Base-by-base conservation (phyloP, 495 filamentous ascomycete species). In the Bryoglossum gracile region DNA sequence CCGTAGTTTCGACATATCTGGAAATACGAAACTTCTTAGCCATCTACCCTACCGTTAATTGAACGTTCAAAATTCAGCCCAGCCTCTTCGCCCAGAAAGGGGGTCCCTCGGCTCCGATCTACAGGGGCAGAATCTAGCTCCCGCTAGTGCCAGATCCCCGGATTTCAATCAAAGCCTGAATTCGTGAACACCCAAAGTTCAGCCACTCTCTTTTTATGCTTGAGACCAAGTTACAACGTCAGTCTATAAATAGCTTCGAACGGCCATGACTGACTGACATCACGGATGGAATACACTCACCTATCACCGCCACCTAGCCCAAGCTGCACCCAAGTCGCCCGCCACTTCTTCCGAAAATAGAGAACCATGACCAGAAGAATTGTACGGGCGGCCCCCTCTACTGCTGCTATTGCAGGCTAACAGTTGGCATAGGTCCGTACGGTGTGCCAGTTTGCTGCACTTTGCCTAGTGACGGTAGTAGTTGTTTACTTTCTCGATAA, bases 401-500 rank as follows among this genome's bases (percentile, higher is more conserved):
- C 13, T 13, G 33, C 17, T 26, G 8, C 11, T 33, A 3, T 1
- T 17, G 10, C 4, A 21, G 28, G 13, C 32, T 35, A 46, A 40
- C 11, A 30, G 13, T 54, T 30, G 43, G 35, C 8, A 3, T 55
- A 84, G 80, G 84, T 95, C 60, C 88, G 92, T 53, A 88, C 89
- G 53, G 78, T 84, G 59, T 68, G 87, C 64, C 89, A 98, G 75
- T 75, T 94, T 61, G 74, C 74, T 4, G 51, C 51, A 1, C 34
- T 54, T 41, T 68, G 81, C 36, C 68, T 91, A 42, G 75, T 78
- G 40, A 60, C 75, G 49, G 68, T 89, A 59, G 72, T 85, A 14
- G 34, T 55, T 11, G 48, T 94, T 50, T 80, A 87, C 57, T 70
- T 90, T 61, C 76, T 94, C 65, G 88, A 94, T 68, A 82, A 80